A percentile compares a stretch with the other conserved stretches of the same genome.
Evolutionary conservation across 2,329 filamentous ascomycete species (phyloP).

Genomic region (Paracoccidioides lutzii): DNA sequence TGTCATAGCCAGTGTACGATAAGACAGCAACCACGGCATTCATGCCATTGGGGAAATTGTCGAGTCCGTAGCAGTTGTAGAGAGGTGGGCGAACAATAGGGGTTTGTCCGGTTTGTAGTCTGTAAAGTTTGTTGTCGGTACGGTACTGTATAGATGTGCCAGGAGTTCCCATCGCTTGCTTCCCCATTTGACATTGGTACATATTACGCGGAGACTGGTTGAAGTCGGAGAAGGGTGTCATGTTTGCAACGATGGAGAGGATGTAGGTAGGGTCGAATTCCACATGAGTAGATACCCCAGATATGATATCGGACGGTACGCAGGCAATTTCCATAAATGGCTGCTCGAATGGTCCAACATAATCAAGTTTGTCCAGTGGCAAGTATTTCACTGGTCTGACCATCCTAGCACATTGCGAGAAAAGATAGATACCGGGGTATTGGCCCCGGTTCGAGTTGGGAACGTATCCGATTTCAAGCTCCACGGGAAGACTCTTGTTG

Average conservation of each 20-base stretch:
- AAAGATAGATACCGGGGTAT: slow-evolving; percentile 91
- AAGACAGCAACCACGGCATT: slow-evolving; percentile 96
- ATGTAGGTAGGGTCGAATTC: slow-evolving; percentile 94
- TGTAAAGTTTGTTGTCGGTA: slow-evolving; percentile 95
- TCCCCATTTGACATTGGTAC: slow-evolving; percentile 99
- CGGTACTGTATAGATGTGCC: slow-evolving; percentile 72
- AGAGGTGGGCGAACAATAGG: slow-evolving; percentile 83
- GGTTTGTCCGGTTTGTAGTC: slow-evolving; percentile 88
- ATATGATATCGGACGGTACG: slow-evolving; percentile 71
- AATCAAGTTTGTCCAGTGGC: slow-evolving; percentile 72
- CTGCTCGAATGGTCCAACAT: slow-evolving; percentile 86
- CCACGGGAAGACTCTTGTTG: slow-evolving; percentile 60
- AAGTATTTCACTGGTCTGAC: slow-evolving; percentile 85
- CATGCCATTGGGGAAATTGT: slow-evolving; percentile 95
- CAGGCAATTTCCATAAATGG: slow-evolving; percentile 97
- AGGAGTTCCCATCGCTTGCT: slow-evolving; percentile 97
- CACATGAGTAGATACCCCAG: slow-evolving; percentile 84
- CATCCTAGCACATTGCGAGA: slow-evolving; percentile 75
- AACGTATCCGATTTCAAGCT: slow-evolving; percentile 85
- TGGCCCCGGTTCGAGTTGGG: slow-evolving; percentile 82
- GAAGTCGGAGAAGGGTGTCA: slow-evolving; percentile 97
- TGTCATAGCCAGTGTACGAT: slow-evolving; percentile 97
- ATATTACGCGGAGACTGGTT: slow-evolving; percentile 98
- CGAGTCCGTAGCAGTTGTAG: slow-evolving; percentile 90
- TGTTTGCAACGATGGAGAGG: slow-evolving; percentile 91